A percentile compares a stretch with the other conserved stretches of the same genome.
Evolutionary conservation across 345 rosid genomes (phyloP).

Genomic region (Eucalyptus sp.): DNA sequence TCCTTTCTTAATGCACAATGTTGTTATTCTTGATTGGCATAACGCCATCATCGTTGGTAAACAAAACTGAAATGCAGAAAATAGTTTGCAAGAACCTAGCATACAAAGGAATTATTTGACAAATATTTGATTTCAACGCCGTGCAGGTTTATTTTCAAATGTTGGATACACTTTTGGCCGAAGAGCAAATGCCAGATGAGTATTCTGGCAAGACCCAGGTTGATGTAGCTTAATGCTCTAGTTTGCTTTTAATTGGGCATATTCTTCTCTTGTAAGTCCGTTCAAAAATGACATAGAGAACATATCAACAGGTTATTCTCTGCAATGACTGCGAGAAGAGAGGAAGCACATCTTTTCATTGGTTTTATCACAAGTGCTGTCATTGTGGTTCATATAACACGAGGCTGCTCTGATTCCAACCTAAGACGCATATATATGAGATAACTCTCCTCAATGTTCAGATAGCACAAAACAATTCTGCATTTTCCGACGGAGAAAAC

Average conservation of each 20-base stretch:
- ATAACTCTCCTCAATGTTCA: background rate
- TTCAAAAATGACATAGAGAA: background rate
- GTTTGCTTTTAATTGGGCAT: background rate
- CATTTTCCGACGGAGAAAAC: background rate
- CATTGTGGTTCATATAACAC: slow-evolving; percentile 8
- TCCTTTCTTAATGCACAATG: background rate
- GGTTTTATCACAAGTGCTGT: slow-evolving; percentile 9
- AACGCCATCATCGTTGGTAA: background rate
- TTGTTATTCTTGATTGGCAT: background rate
- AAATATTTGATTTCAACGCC: background rate
- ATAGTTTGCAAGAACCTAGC: background rate
- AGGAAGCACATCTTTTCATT: slow-evolving; percentile 7
- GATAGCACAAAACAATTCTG: background rate
- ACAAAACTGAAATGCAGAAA: background rate
- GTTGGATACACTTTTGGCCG: slow-evolving; percentile 66
- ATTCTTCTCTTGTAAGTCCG: background rate
- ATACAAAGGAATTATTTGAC: background rate
- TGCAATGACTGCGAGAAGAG: slow-evolving; percentile 18
- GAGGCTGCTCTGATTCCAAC: background rate
- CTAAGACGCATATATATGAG: background rate
- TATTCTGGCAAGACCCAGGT: slow-evolving; percentile 65
- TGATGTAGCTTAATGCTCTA: background rate
- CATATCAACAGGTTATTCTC: background rate
- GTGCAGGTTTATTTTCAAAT: slow-evolving; percentile 69
- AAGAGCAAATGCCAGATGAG: slow-evolving; percentile 67